Conservation (phyloP, 73 alveolate species). For the Uronychia setigera region DNA sequence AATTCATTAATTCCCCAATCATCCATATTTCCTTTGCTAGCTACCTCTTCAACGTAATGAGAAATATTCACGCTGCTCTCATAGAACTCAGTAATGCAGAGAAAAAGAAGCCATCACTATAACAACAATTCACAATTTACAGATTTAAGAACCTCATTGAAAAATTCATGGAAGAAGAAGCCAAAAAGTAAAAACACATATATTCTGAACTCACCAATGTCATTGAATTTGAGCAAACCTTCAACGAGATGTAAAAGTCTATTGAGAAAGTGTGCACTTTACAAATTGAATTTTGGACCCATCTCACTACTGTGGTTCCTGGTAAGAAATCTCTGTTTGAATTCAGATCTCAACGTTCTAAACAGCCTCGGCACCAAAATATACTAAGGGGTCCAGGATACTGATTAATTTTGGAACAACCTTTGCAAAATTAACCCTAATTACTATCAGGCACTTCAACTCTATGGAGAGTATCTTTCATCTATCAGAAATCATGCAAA, state of each 20-base stretch:
- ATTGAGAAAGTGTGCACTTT: conserved; percentile 40
- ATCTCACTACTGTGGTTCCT: conserved; percentile 50
- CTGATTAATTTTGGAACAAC: conserved; percentile 25
- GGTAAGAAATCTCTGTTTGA: background rate
- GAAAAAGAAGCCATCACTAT: conserved; percentile 51
- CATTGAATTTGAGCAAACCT: conserved; percentile 48
- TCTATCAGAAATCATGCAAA: conserved; percentile 46
- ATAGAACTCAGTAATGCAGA: conserved; percentile 43
- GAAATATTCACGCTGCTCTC: conserved; percentile 39
- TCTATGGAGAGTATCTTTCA: conserved; percentile 47
- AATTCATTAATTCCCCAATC: conserved; percentile 38
- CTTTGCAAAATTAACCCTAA: conserved; percentile 41
- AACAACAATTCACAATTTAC: conserved; percentile 39
- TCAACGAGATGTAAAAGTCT: conserved; percentile 43
- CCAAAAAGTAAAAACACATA: conserved; percentile 23
- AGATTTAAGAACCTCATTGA: conserved; percentile 51
- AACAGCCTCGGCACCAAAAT: conserved; percentile 46
- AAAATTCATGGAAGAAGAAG: conserved; percentile 26
- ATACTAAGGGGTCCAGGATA: conserved; percentile 35
- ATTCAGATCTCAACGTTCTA: conserved; percentile 32
- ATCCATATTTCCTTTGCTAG: conserved; percentile 43
- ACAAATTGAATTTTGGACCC: conserved; percentile 60
- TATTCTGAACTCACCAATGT: conserved; percentile 47
- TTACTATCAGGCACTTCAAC: conserved; percentile 33
- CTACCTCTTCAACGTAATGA: conserved; percentile 41